Base-by-base conservation (phyloP, 768 basidiomycete genomes). In the Mycena amicta region DNA sequence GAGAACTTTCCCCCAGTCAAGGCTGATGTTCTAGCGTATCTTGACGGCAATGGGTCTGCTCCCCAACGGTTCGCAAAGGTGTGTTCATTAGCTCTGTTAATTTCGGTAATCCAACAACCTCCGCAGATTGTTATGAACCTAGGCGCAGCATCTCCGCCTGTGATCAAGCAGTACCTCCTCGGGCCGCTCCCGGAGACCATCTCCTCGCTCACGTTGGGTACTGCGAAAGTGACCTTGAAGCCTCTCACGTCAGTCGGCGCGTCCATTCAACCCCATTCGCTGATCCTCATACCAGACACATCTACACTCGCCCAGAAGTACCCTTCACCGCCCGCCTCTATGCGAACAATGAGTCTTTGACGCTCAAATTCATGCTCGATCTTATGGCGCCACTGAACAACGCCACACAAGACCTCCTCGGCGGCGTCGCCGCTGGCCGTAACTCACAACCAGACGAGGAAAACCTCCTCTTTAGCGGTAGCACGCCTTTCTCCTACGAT, bases 401-500 rank as follows among this genome's bases (percentile, higher is more conserved):
- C 27, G 62, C 59, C 4, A 64, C 62, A 1, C 52, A 45, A 31
- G 59, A 64, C 1, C 59, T 64, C 23, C 59, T 64, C 30, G 62
- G 62, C 18, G 62, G 62, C 1, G 39, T 47, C 12, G 52, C 56
- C 37, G 25, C 2, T 13, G 31, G 58, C 18, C 16, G 2, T 26
- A 13, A 30, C 30, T 11, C 12, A 1, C 20, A 28, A 1, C 16
- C 22, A 3, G 30, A n/a, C 3, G 4, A 46, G 2, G 54, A 37
- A 41, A 27, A 27, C 0, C 74, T 88, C 11, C 63, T 78, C 2
- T 76, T 75, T 2, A 81, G 74, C 2, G 75, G 72, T 2, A 70
- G 68, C 33, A 84, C 79, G 0, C 86, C 86, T 2, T 79, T 83
- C 66, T 81, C 81, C 51, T 86, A 81, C 62, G 86, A 87, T 62